These are phyloP conservation scores for Pichia sp. DNA, from an alignment of 1,139 yeast species.

Conservation along the genomic window DNA sequence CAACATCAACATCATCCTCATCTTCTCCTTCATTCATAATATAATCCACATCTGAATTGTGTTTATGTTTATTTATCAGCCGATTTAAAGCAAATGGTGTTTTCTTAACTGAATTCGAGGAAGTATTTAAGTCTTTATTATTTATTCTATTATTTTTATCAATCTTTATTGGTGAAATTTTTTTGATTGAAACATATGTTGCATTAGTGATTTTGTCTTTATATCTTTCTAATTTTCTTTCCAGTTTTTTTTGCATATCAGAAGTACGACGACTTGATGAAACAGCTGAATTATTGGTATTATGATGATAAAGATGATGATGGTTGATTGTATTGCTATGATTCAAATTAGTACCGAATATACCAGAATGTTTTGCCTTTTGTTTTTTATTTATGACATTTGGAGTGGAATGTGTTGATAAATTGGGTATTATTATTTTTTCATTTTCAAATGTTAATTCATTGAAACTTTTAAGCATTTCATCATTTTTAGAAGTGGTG, in stretches of 20 bases:
- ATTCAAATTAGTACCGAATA: too few species aligned
- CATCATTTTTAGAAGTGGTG: conserved; percentile 21
- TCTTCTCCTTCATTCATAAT: background rate
- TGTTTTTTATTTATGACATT: background rate
- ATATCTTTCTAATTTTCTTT: conserved; percentile 11
- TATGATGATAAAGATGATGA: background rate
- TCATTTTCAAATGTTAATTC: conserved; percentile 27
- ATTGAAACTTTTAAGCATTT: conserved; percentile 28
- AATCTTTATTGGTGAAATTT: conserved; percentile 9
- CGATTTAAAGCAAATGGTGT: conserved; percentile 6
- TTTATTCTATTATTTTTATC: background rate
- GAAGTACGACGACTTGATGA: conserved; percentile 4
- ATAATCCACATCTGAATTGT: background rate
- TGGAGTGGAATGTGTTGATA: too few species aligned
- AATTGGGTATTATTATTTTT: background rate
- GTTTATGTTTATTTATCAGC: background rate
- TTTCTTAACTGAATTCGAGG: background rate
- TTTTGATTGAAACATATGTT: conserved; percentile 8
- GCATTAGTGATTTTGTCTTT: conserved; percentile 11
- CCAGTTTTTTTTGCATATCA: conserved; percentile 13
- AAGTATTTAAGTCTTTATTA: background rate
- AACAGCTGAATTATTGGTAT: too few species aligned
- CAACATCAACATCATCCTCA: background rate
- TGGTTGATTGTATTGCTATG: background rate
- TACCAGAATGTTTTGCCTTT: conserved; percentile 7